Percentiles rank a stretch among this genome's conserved stretches.
These are phyloP conservation scores for Mimosa bimucronata DNA, from an alignment of 306 rosid species.

Conservation along the genomic window DNA sequence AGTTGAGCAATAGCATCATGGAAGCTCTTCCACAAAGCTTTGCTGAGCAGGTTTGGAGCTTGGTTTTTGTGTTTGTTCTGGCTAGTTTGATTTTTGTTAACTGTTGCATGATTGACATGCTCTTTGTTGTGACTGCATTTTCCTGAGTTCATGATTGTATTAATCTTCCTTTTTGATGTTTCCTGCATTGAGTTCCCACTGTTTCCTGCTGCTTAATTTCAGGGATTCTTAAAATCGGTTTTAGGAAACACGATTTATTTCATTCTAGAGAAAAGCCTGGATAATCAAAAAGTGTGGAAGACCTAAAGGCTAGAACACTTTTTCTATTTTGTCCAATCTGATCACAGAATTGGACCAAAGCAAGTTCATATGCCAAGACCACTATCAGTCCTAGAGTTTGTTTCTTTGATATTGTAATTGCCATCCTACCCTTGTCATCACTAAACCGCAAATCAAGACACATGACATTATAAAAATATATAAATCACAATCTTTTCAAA, in stretches of 20 bases:
- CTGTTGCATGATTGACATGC: constrained; percentile 17
- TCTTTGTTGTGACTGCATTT: constrained; percentile 18
- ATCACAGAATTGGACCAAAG: not conserved
- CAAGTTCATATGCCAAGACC: not conserved
- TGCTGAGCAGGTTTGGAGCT: constrained; percentile 82
- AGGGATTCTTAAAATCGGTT: constrained; percentile 14
- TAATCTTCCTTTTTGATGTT: constrained; percentile 9
- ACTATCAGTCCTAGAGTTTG: not conserved
- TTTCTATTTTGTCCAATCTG: not conserved
- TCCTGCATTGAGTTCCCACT: constrained; percentile 6
- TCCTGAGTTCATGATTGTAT: not conserved
- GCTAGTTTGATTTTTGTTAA: constrained; percentile 32
- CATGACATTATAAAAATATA: too few relatives aligned
- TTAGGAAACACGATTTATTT: constrained; percentile 2
- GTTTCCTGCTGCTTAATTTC: not conserved
- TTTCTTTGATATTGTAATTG: not conserved
- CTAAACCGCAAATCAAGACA: not conserved
- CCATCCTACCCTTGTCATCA: not conserved
- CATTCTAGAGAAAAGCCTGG: constrained; percentile 12
- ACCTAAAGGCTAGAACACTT: not conserved
- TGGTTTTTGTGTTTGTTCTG: constrained; percentile 32
- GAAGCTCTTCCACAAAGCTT: constrained; percentile 95
- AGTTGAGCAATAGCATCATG: constrained; percentile 79
- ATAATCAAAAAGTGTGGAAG: not conserved
- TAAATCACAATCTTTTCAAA: not conserved